phyloP scores from a whole-genome alignment of 257 asterid species.

The Nicotiana undulata region DNA sequence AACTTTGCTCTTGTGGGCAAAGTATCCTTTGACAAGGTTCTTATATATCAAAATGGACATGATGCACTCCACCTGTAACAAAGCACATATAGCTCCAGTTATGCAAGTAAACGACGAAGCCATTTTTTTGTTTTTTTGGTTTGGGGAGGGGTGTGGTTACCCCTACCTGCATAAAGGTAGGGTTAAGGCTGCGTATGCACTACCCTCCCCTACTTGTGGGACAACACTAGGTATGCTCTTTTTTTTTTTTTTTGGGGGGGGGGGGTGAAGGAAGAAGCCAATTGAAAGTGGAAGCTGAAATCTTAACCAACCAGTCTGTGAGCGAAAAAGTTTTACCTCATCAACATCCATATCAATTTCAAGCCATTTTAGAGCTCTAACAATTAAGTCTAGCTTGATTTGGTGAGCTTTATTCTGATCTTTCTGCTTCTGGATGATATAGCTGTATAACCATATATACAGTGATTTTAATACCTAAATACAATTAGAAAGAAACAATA shows the following conservation, averaged over 20 bases:
- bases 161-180: too few species aligned
- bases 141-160: too few species aligned
- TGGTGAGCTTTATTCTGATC: slow-evolving; percentile 88
- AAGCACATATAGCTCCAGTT: neutral
- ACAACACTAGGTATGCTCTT: too few species aligned
- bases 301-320: neutral
- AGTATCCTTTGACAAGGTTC: slow-evolving; percentile 89
- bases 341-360: slow-evolving; percentile 85
- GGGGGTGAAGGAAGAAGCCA: neutral
- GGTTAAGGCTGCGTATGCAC: too few species aligned
- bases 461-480: neutral
- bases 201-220: too few species aligned
- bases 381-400: slow-evolving; percentile 77
- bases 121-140: too few species aligned
- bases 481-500: neutral
- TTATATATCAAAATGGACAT: slow-evolving; percentile 80
- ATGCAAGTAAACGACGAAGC: neutral
- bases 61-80: slow-evolving; percentile 85
- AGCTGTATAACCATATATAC: slow-evolving; percentile 31
- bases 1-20: slow-evolving; percentile 95
- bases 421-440: slow-evolving; percentile 72
- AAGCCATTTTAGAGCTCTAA: slow-evolving; percentile 86
- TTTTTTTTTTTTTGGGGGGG: too few species aligned
- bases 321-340: slow-evolving; percentile 44
- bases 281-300: neutral